phyloP scores from a whole-genome alignment of 805 yeast species.

The Candida manassasensis region DNA sequence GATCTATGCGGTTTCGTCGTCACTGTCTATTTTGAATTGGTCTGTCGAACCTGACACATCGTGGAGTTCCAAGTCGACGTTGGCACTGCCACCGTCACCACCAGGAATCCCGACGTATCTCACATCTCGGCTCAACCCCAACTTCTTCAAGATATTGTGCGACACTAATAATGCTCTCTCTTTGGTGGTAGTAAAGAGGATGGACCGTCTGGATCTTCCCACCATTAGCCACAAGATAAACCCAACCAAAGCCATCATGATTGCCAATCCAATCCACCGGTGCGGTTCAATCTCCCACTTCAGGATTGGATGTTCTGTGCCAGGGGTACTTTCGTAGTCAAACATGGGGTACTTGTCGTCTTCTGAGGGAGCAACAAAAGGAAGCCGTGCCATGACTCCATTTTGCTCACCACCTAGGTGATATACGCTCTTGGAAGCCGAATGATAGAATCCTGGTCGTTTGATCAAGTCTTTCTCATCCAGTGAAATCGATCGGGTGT shows the following conservation, averaged over 20 bases:
- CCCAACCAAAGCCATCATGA: constrained; percentile 21
- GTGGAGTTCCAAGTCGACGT: constrained; percentile 9
- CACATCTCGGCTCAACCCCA: neutral
- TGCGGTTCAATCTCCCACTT: constrained; percentile 43
- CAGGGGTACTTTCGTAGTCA: constrained; percentile 27
- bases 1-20: constrained; percentile 14
- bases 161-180: neutral
- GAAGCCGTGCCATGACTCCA: constrained; percentile 41
- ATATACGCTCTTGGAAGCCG: constrained; percentile 44
- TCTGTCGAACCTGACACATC: constrained; percentile 4
- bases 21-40: constrained; percentile 18
- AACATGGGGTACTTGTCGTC: constrained; percentile 17
- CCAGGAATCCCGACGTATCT: neutral
- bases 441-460: constrained; percentile 46
- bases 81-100: neutral
- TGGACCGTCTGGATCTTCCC: constrained; percentile 23
- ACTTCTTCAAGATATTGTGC: neutral
- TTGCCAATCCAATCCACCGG: constrained; percentile 35
- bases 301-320: constrained; percentile 29
- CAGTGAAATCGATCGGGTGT: constrained; percentile 10
- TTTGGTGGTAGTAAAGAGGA: constrained; percentile 4
- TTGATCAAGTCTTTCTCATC: constrained; percentile 4
- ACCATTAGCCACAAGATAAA: constrained; percentile 28
- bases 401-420: constrained; percentile 50
- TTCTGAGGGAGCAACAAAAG: constrained; percentile 18